phyloP scores from a whole-genome alignment of 2,329 filamentous ascomycete genomes.

The Pseudocercospora cruenta region DNA sequence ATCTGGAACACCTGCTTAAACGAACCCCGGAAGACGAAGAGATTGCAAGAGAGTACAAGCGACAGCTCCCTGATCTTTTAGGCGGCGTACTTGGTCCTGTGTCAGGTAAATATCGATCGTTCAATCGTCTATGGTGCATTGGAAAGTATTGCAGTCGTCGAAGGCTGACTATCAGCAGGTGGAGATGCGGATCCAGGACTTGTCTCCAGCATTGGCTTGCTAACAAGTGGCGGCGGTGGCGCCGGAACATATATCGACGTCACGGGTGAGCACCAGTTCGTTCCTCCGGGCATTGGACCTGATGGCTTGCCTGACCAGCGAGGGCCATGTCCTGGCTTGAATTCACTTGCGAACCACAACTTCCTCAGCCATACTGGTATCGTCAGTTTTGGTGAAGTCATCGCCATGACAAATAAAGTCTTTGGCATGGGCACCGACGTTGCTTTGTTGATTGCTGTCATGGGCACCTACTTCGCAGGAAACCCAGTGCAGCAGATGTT shows the following conservation, averaged over 20 bases:
- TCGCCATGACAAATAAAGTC: background rate
- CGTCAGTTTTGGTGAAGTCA: background rate
- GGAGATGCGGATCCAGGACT: background rate
- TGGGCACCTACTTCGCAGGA: background rate
- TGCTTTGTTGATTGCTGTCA: background rate
- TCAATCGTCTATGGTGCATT: background rate
- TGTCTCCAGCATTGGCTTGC: background rate
- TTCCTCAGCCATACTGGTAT: constrained; percentile 7
- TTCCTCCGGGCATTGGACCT: background rate
- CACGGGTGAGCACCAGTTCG: background rate
- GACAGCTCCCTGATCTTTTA: background rate
- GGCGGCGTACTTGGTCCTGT: background rate
- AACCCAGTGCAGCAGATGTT: constrained; percentile 6
- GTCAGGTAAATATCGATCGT: background rate
- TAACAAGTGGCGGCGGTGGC: background rate
- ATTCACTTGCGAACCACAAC: constrained; percentile 8
- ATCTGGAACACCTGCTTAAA: background rate
- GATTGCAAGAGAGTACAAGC: background rate
- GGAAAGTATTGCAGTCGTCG: background rate
- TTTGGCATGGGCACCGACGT: constrained; percentile 1
- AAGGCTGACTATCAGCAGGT: background rate
- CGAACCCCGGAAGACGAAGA: background rate
- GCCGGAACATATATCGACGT: background rate
- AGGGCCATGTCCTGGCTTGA: constrained; percentile 5
- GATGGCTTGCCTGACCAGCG: constrained; percentile 5